Base-by-base conservation (phyloP, 2,329 filamentous ascomycete species). In the Colletotrichum echinochloae region DNA sequence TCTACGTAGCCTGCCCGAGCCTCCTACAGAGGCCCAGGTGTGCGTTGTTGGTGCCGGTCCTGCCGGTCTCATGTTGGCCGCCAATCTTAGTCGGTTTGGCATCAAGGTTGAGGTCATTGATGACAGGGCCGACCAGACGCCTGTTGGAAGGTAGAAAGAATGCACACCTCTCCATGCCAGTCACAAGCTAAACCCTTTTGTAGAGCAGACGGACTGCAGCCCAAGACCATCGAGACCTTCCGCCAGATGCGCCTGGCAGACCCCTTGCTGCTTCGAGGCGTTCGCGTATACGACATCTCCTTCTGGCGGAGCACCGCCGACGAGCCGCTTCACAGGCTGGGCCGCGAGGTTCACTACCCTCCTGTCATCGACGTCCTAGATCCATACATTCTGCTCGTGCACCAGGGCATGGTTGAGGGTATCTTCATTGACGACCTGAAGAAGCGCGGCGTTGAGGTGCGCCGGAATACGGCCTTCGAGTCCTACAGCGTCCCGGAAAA, bases 191-290 rank as follows among this genome's bases (percentile, higher is more conserved):
- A 70, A 44, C 49, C 59, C 18, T 48, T 26, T 59, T 56, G 66
- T 75, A 87, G 85, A 78, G 91, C 91, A 72, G 92, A 94, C 78
- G 92, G 92, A 49, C 83, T 94, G 62, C 92, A 94, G 76, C 92
- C 92, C 54, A 94, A 94, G 81, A 92, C 91, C 1, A 92, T 94
- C 75, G 92, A 94, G 81, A 94, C 92, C 0, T 87, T 94, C 75
- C 87, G 89, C 72, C 91, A 93, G 80, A 89, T 94, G 83, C 85
- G 91, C 41, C 81, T 94, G n/a, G 90, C 89, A n/a, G 91, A 93
- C 73, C 83, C 87, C 1, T 79, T 94, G 37, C 79, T 94, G 51
- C 87, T 88, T 72, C 87, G 90, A 74, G 91, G 90, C 37, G 91
- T 91, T 60, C 88, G 88, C 55, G 88, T 94, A 54, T 92, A 91